These are phyloP conservation scores for Claviceps pazoutovae DNA, from an alignment of 2,329 filamentous ascomycete species.

Conservation along the genomic window DNA sequence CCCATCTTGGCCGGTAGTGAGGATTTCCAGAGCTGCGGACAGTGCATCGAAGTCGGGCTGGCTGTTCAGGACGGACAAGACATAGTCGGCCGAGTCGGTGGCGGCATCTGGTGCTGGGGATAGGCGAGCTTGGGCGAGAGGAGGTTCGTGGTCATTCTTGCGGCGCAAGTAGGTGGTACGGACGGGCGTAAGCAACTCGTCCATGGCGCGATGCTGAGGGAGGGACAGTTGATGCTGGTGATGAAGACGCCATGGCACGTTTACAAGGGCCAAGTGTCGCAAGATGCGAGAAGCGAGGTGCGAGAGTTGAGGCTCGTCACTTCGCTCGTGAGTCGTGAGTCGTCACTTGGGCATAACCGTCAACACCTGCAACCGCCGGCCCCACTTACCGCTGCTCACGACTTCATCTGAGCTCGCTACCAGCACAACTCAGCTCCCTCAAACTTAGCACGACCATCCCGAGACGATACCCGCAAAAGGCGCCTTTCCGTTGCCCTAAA, in stretches of 20 bases:
- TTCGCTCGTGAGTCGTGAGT: background rate
- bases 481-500: background rate
- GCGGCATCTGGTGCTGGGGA: conserved; percentile 3
- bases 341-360: too few species aligned
- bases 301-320: background rate
- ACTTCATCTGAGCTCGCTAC: background rate
- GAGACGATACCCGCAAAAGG: background rate
- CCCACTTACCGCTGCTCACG: background rate
- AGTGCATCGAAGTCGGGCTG: conserved; percentile 50
- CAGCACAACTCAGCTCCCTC: background rate
- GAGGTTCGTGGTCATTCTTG: conserved; percentile 20
- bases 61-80: conserved; percentile 43
- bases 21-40: conserved; percentile 35
- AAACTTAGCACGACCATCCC: background rate
- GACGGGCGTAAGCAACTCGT: conserved; percentile 39
- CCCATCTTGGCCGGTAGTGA: conserved; percentile 19
- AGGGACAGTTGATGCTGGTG: too few species aligned
- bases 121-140: conserved; percentile 24
- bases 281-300: background rate
- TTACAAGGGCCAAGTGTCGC: too few species aligned
- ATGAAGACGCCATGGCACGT: too few species aligned
- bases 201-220: conserved; percentile 26
- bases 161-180: conserved; percentile 35
- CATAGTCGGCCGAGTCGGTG: conserved; percentile 30
- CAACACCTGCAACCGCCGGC: background rate